Percentiles rank a stretch among this genome's conserved stretches.
Evolutionary conservation across 2,329 filamentous ascomycete genomes (phyloP).

Genomic region (Fusarium sp.): DNA sequence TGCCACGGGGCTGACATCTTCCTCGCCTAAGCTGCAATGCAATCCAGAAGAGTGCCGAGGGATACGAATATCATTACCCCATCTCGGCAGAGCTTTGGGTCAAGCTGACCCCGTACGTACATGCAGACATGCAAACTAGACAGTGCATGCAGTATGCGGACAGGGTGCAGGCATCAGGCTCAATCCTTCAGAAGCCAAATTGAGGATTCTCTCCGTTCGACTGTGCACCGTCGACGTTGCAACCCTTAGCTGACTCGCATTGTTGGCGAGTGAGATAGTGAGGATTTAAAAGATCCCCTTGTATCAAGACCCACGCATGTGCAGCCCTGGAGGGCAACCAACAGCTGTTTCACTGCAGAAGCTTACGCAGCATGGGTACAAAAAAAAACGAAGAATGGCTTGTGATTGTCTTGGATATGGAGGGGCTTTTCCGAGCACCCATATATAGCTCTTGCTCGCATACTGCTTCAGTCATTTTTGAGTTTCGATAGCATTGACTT

Average conservation of each 20-base stretch:
- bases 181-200: slow-evolving; percentile 13
- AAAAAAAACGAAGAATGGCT: background rate
- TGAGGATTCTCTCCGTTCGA: slow-evolving; percentile 9
- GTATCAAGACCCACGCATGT: slow-evolving; percentile 5
- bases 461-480: background rate
- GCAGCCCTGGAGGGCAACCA: slow-evolving; percentile 1
- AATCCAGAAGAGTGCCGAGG: background rate
- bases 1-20: background rate
- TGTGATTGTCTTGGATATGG: background rate
- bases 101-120: background rate
- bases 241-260: slow-evolving; percentile 21
- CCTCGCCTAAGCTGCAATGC: background rate
- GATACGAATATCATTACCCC: background rate
- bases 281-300: slow-evolving; percentile 1
- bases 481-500: background rate
- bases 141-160: background rate
- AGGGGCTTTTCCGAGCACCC: background rate
- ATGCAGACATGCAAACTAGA: background rate
- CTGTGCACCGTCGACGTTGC: slow-evolving; percentile 11
- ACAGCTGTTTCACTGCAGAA: slow-evolving; percentile 12
- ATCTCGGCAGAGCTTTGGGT: background rate
- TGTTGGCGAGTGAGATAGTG: slow-evolving; percentile 1
- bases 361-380: slow-evolving; percentile 15
- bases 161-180: slow-evolving; percentile 2
- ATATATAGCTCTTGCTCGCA: slow-evolving; percentile 20